Evolutionary conservation across 108 stramenopile species (phyloP).

Genomic region (Nannochloropsis oceanica): DNA sequence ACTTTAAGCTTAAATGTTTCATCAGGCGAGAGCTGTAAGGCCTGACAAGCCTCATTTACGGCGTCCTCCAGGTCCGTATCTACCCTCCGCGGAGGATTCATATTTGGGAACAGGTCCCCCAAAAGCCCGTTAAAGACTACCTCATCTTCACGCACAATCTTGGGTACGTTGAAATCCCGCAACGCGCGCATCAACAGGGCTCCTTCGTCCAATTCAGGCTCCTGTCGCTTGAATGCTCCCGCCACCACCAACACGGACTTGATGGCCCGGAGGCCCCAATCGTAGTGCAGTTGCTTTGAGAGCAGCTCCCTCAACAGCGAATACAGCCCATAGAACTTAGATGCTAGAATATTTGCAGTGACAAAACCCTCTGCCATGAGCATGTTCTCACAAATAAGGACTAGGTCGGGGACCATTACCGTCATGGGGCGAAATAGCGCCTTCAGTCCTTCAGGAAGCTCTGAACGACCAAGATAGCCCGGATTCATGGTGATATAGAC

Average conservation of each 20-base stretch:
- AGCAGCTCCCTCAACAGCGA: slow-evolving; percentile 48
- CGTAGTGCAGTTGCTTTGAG: slow-evolving; percentile 53
- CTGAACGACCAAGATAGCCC: slow-evolving; percentile 48
- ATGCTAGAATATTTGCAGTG: slow-evolving; percentile 48
- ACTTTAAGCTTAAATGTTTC: slow-evolving; percentile 46
- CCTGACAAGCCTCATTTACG: slow-evolving; percentile 30
- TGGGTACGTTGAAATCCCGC: slow-evolving; percentile 52
- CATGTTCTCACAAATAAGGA: slow-evolving; percentile 61
- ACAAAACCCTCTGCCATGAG: slow-evolving; percentile 57
- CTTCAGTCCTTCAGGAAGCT: slow-evolving; percentile 53
- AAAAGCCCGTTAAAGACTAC: slow-evolving; percentile 49
- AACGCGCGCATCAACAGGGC: slow-evolving; percentile 52
- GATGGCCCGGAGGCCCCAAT: slow-evolving; percentile 55
- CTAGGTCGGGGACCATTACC: slow-evolving; percentile 52
- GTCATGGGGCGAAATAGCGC: slow-evolving; percentile 56
- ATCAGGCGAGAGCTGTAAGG: slow-evolving; percentile 43
- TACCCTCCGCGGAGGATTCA: slow-evolving; percentile 42
- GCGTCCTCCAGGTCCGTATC: slow-evolving; percentile 35
- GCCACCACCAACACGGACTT: slow-evolving; percentile 54
- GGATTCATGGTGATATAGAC: slow-evolving; percentile 60
- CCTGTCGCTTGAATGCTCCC: slow-evolving; percentile 46
- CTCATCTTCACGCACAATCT: slow-evolving; percentile 51
- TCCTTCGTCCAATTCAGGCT: slow-evolving; percentile 44
- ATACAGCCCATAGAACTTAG: slow-evolving; percentile 54
- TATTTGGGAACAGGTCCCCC: slow-evolving; percentile 48